Conservation (phyloP, 176 grass and related monocot species). For the Coix lacrymajobi region DNA sequence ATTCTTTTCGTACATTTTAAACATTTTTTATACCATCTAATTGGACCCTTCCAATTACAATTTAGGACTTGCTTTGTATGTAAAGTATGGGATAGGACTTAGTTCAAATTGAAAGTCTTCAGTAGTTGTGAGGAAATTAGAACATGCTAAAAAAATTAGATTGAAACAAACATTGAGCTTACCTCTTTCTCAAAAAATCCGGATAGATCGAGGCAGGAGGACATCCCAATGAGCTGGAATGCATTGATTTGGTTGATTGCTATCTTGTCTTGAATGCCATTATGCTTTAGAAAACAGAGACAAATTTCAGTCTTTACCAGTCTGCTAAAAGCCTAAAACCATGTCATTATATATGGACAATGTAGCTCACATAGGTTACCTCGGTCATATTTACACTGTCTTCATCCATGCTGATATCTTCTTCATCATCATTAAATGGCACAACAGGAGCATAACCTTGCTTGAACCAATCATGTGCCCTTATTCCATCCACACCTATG, state of each 20-base stretch:
- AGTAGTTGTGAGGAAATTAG: not conserved
- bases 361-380: constrained; percentile 23
- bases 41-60: not conserved
- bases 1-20: constrained; percentile 2
- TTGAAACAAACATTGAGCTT: constrained; percentile 17
- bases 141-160: not conserved
- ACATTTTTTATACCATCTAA: not conserved
- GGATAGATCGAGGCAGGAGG: constrained; percentile 90
- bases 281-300: constrained; percentile 39
- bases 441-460: constrained; percentile 62
- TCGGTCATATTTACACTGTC: constrained; percentile 34
- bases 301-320: constrained; percentile 21
- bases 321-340: not conserved
- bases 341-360: constrained; percentile 20
- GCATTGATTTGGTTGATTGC: constrained; percentile 83
- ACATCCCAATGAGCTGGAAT: constrained; percentile 97
- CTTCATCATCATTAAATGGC: constrained; percentile 60
- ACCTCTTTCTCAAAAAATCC: constrained; percentile 98
- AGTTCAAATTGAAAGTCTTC: not conserved
- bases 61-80: constrained; percentile 1
- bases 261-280: constrained; percentile 33
- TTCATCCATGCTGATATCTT: constrained; percentile 34
- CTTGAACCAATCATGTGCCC: constrained; percentile 77
- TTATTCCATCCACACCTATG: constrained; percentile 65
- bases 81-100: not conserved